A percentile compares a stretch with the other conserved stretches of the same genome.
Conservation (phyloP, 2,329 filamentous ascomycete species). For the Cladophialophora chaetospira region DNA sequence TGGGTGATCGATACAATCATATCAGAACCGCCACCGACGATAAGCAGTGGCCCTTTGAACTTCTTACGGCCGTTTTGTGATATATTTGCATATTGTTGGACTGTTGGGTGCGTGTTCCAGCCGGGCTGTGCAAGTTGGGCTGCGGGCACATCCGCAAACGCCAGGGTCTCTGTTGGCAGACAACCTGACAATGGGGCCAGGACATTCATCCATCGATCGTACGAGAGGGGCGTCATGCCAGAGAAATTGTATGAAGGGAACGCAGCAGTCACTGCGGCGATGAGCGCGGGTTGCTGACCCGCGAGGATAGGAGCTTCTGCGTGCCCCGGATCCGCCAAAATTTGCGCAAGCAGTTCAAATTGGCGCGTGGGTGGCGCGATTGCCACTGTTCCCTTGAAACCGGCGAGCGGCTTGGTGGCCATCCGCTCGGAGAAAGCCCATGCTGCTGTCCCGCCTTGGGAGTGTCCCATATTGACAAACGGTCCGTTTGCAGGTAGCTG, state of each 20-base stretch:
- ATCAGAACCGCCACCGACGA: not conserved
- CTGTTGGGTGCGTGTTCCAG: not conserved
- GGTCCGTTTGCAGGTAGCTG: conserved; percentile 15
- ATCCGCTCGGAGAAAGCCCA: conserved; percentile 46
- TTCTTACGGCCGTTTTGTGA: not conserved
- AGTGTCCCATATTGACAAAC: conserved; percentile 53
- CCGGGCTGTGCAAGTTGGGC: not conserved
- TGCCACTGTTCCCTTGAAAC: not conserved
- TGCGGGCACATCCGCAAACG: not conserved
- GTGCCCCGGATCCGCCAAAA: not conserved
- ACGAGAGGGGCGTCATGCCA: conserved; percentile 1
- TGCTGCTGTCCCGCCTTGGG: conserved; percentile 50
- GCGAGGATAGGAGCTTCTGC: not conserved
- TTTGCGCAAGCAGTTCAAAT: not conserved
- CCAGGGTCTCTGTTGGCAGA: not conserved
- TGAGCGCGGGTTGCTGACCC: not conserved
- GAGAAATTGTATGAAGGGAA: conserved; percentile 11
- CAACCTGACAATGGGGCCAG: conserved; percentile 6
- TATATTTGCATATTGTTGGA: conserved; percentile 3
- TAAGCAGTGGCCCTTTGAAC: conserved; percentile 4
- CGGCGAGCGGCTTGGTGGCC: conserved; percentile 36
- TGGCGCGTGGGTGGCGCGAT: not conserved
- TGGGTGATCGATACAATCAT: not conserved
- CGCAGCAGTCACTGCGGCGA: conserved; percentile 3
- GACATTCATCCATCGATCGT: conserved; percentile 9